These are phyloP conservation scores for Acer campestre DNA, from an alignment of 345 rosid genomes.

Conservation along the genomic window DNA sequence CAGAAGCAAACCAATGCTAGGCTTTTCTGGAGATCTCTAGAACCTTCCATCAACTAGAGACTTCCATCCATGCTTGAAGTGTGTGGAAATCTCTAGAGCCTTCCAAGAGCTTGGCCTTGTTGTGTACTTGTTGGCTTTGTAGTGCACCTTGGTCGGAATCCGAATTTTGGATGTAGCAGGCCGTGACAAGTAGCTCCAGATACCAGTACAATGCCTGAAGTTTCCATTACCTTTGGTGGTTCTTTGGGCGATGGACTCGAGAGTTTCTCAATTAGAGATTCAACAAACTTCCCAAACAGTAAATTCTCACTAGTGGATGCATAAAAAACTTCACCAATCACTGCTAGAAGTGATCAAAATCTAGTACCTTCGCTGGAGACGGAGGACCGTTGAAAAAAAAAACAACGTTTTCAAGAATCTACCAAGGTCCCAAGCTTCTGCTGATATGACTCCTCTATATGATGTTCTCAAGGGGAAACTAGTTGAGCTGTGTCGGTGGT, in stretches of 20 bases:
- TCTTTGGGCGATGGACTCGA: constrained; percentile 53
- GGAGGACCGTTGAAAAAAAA: constrained; percentile 88
- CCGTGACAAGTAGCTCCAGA: constrained; percentile 96
- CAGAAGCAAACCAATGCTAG: no score
- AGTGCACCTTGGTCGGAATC: no score
- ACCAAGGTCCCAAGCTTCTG: constrained; percentile 82
- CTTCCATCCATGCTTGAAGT: no score
- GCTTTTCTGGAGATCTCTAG: no score
- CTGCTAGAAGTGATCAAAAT: neutral
- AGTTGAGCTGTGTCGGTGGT: constrained; percentile 36
- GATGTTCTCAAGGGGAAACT: constrained; percentile 27
- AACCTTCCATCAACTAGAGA: no score
- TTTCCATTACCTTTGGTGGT: constrained; percentile 46
- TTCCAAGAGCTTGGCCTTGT: no score
- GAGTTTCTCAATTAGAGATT: constrained; percentile 61
- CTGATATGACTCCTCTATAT: constrained; percentile 30
- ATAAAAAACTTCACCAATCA: neutral
- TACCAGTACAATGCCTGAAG: constrained; percentile 65
- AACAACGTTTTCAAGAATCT: constrained; percentile 80
- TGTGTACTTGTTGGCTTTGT: no score
- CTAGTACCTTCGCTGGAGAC: constrained; percentile 73
- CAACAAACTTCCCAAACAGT: constrained; percentile 56
- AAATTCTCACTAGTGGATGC: constrained; percentile 24
- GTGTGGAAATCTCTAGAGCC: no score
- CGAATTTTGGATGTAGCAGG: no score